Percentiles rank a stretch among this genome's conserved stretches.
Conservation (phyloP, 139 green algal genomes). For the Auxenochlorella protothecoides region DNA sequence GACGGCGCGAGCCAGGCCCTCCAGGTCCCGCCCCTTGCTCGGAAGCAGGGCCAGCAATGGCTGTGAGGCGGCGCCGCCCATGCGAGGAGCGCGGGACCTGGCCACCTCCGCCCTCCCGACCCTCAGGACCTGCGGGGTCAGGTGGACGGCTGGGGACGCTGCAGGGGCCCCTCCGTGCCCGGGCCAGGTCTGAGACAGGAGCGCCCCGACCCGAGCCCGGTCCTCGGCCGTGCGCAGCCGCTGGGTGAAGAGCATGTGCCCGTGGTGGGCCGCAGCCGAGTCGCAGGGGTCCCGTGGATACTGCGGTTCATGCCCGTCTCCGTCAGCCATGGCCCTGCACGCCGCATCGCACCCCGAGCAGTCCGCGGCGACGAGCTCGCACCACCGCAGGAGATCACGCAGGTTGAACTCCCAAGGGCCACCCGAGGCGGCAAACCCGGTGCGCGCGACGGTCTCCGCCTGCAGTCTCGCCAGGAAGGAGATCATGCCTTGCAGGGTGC, state of each 20-base stretch:
- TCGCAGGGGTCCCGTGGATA: too few species aligned
- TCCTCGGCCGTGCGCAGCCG: constrained; percentile 67
- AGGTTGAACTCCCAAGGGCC: constrained; percentile 99
- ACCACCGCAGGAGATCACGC: constrained; percentile 94
- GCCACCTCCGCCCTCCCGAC: constrained; percentile 15
- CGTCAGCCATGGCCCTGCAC: too few species aligned
- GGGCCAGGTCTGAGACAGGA: constrained; percentile 29
- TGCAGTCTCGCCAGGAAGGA: constrained; percentile 59
- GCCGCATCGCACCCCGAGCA: too few species aligned
- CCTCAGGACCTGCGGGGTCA: constrained; percentile 6
- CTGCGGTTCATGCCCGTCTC: too few species aligned
- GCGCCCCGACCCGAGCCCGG: constrained; percentile 27
- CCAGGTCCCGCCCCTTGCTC: constrained; percentile 51
- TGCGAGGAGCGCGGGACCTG: neutral
- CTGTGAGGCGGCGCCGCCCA: neutral
- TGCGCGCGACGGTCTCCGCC: constrained; percentile 6
- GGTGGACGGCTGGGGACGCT: constrained; percentile 8
- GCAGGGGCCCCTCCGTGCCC: neutral
- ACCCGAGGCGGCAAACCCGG: constrained; percentile 56
- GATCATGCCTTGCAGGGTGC: constrained; percentile 64
- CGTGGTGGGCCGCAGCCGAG: constrained; percentile 45
- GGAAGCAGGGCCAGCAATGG: constrained; percentile 44
- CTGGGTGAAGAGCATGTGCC: constrained; percentile 65
- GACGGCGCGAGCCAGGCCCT: constrained; percentile 39
- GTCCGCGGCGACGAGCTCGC: constrained; percentile 47